Conservation (phyloP, 306 rosid genomes). For the Dalbergia cochinchinensis region DNA sequence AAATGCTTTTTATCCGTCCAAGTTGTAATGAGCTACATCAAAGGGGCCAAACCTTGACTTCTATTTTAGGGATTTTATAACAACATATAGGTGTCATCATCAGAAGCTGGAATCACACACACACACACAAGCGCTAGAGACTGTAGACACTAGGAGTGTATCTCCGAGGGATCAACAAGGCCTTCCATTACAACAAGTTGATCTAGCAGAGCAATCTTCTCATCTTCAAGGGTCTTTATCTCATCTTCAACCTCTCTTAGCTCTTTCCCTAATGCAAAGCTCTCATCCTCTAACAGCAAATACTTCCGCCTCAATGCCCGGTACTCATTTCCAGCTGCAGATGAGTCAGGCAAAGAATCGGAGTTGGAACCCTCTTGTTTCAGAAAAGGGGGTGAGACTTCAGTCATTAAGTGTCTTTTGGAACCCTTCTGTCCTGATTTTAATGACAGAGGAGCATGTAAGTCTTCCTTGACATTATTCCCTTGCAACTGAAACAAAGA, state of each 20-base stretch:
- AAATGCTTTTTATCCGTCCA: conserved; percentile 35
- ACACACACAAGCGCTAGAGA: conserved; percentile 15
- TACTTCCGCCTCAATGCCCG: conserved; percentile 81
- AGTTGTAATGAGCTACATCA: conserved; percentile 36
- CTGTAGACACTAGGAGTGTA: conserved; percentile 54
- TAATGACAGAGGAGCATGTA: conserved; percentile 47
- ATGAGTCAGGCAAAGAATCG: conserved; percentile 82
- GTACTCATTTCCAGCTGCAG: conserved; percentile 77
- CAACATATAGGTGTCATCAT: conserved; percentile 26
- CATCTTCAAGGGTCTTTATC: conserved; percentile 82
- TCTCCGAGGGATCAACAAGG: conserved; percentile 68
- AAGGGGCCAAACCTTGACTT: conserved; percentile 34
- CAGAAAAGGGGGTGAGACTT: conserved; percentile 63
- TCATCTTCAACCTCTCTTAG: conserved; percentile 74
- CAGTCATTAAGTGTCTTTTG: conserved; percentile 64
- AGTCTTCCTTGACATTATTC: conserved; percentile 55
- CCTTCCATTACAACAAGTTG: conserved; percentile 92
- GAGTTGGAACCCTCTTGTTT: conserved; percentile 84
- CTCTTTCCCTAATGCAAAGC: conserved; percentile 73
- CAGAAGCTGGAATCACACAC: conserved; percentile 31
- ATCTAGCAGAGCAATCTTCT: conserved; percentile 83
- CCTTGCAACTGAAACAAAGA: conserved; percentile 58
- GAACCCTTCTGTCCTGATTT: conserved; percentile 67
- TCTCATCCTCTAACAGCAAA: conserved; percentile 82
- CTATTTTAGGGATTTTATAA: conserved; percentile 30